Evolutionary conservation across 2,329 filamentous ascomycete genomes (phyloP).

Genomic region (Sclerotinia subarctica): DNA sequence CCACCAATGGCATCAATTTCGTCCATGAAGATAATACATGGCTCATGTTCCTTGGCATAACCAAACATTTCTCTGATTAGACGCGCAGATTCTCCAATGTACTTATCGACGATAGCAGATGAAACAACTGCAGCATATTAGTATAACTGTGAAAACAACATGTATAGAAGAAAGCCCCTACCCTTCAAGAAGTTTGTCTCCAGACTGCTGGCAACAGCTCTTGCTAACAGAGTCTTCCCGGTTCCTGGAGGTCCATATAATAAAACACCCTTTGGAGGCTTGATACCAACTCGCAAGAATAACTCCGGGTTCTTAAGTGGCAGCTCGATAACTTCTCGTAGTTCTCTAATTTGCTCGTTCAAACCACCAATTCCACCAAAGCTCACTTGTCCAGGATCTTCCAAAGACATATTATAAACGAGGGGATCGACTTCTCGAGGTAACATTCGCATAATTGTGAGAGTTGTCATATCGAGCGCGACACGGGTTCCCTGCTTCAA

Average conservation of each 20-base stretch:
- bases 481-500: conserved; percentile 98
- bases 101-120: conserved; percentile 98
- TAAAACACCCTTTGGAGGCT: conserved; percentile 95
- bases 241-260: conserved; percentile 96
- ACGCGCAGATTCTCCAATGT: conserved; percentile 96
- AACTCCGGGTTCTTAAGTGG: conserved; percentile 98
- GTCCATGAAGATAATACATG: conserved; percentile 99
- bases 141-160: conserved; percentile 20
- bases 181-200: conserved; percentile 99
- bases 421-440: conserved; percentile 96
- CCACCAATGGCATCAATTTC: conserved; percentile 99
- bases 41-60: conserved; percentile 98
- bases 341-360: conserved; percentile 96
- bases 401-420: conserved; percentile 99
- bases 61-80: conserved; percentile 99
- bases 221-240: conserved; percentile 89
- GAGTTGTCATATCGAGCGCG: conserved; percentile 97
- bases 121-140: conserved; percentile 70
- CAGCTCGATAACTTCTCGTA: conserved; percentile 95
- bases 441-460: conserved; percentile 99
- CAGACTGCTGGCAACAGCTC: conserved; percentile 91
- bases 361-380: conserved; percentile 96
- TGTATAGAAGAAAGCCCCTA: conserved; percentile 42
- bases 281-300: conserved; percentile 95
- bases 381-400: conserved; percentile 95